These are phyloP conservation scores for Evernia prunastri DNA, from an alignment of 495 filamentous ascomycete genomes.

Conservation along the genomic window DNA sequence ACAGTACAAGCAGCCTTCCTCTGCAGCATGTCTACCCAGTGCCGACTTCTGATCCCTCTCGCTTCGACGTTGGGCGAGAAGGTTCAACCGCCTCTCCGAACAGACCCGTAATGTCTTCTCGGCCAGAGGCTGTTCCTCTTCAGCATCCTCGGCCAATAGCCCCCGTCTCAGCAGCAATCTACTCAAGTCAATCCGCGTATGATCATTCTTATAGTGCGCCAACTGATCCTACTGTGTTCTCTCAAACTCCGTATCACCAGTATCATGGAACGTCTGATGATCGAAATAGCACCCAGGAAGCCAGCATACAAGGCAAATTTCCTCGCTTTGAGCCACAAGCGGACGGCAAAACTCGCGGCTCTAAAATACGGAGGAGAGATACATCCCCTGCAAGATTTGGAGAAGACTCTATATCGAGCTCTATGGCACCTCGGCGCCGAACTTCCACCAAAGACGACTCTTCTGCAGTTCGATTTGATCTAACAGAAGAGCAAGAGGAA, in stretches of 20 bases:
- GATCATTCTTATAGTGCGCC: slow-evolving; percentile 36
- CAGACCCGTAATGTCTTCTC: slow-evolving; percentile 21
- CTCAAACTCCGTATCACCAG: slow-evolving; percentile 14
- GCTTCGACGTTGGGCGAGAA: slow-evolving; percentile 47
- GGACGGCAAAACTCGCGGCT: slow-evolving; percentile 6
- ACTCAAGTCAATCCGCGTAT: slow-evolving; percentile 39
- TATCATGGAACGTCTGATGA: background rate
- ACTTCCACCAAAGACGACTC: slow-evolving; percentile 37
- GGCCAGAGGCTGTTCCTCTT: slow-evolving; percentile 45
- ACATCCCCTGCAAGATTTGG: slow-evolving; percentile 20
- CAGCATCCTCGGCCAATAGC: slow-evolving; percentile 53
- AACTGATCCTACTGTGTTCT: slow-evolving; percentile 32
- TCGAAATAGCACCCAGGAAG: background rate
- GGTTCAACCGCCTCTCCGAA: slow-evolving; percentile 45
- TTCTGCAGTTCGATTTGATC: slow-evolving; percentile 42
- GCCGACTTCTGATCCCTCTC: slow-evolving; percentile 54
- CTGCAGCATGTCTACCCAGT: slow-evolving; percentile 48
- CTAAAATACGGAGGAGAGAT: slow-evolving; percentile 18
- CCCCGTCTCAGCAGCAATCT: slow-evolving; percentile 50
- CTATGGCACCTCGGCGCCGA: slow-evolving; percentile 27
- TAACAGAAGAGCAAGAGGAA: slow-evolving; percentile 45
- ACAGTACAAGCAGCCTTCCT: slow-evolving; percentile 34
- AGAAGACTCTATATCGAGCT: slow-evolving; percentile 11
- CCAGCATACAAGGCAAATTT: slow-evolving; percentile 12
- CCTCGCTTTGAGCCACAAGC: slow-evolving; percentile 3